These are phyloP conservation scores for Limonium bicolor DNA, from an alignment of 148 eudicot genomes.

Conservation along the genomic window DNA sequence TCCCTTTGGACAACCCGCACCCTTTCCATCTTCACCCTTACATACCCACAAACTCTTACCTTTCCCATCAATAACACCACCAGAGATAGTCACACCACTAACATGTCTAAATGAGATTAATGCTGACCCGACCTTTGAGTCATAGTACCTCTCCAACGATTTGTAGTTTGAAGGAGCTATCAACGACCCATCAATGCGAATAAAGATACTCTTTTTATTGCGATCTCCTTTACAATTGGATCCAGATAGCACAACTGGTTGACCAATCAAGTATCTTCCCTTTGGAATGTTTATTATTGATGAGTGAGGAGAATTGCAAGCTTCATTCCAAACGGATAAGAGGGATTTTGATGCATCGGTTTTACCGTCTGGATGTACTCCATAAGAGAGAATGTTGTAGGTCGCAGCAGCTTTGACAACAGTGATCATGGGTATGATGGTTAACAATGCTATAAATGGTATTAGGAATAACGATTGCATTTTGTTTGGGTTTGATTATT, in stretches of 20 bases:
- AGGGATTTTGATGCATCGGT: conserved; percentile 29
- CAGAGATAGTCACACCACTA: background rate
- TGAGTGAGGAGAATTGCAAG: conserved; percentile 18
- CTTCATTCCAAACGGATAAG: conserved; percentile 31
- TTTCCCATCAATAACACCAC: background rate
- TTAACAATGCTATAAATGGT: no score
- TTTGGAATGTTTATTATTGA: conserved; percentile 30
- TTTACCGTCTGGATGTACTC: conserved; percentile 35
- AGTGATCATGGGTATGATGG: no score
- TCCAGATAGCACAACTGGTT: conserved; percentile 15
- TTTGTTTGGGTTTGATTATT: no score
- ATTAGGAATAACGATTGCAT: no score
- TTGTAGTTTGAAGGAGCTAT: conserved; percentile 29
- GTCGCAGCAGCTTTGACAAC: conserved; percentile 16
- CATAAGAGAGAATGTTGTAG: conserved; percentile 4
- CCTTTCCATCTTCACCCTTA: background rate
- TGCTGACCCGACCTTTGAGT: conserved; percentile 18
- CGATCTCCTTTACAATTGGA: background rate
- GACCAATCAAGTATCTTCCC: conserved; percentile 28
- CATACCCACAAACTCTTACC: conserved; percentile 3
- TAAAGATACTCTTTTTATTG: conserved; percentile 17
- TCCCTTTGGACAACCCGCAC: conserved; percentile 3
- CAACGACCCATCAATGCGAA: conserved; percentile 29
- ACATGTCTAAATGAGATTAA: conserved; percentile 14
- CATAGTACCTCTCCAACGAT: conserved; percentile 15